These are phyloP conservation scores for Clarireedia hainanense DNA, from an alignment of 2,329 filamentous ascomycete genomes.

Conservation along the genomic window DNA sequence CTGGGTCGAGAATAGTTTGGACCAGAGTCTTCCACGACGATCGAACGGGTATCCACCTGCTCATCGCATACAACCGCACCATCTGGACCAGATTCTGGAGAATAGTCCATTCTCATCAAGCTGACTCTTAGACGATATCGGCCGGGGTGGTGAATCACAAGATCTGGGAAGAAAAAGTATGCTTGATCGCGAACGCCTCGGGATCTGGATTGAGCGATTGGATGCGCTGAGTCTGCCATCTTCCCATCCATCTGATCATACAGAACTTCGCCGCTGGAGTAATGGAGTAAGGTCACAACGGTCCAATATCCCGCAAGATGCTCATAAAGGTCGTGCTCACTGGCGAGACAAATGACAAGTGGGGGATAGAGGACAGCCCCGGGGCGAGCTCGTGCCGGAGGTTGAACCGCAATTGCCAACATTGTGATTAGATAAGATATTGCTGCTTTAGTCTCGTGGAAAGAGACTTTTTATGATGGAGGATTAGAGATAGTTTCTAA, in stretches of 20 bases:
- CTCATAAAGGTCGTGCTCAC: constrained; percentile 20
- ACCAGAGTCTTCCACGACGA: constrained; percentile 19
- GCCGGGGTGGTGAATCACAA: constrained; percentile 24
- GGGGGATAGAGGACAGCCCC: constrained; percentile 24
- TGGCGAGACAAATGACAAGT: constrained; percentile 21
- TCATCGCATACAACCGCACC: constrained; percentile 20
- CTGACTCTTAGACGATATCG: constrained; percentile 24
- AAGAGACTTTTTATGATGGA: background rate
- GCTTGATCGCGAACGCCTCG: constrained; percentile 17
- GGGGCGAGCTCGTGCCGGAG: constrained; percentile 18
- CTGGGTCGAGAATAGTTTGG: constrained; percentile 19
- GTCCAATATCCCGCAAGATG: constrained; percentile 24
- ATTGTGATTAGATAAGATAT: background rate
- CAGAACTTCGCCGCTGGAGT: constrained; percentile 21
- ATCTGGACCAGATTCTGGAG: constrained; percentile 15
- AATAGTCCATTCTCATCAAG: constrained; percentile 27
- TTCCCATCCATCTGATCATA: constrained; percentile 23
- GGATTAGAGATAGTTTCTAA: background rate
- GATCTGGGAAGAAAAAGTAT: constrained; percentile 27
- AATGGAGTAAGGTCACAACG: constrained; percentile 22
- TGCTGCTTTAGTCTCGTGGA: background rate
- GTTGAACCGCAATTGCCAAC: constrained; percentile 23
- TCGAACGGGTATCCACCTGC: constrained; percentile 23
- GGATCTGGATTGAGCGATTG: constrained; percentile 15
- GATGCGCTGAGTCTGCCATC: constrained; percentile 25